A percentile compares a stretch with the other conserved stretches of the same genome.
These are phyloP conservation scores for Dissophora ornata DNA, from an alignment of 192 early-diverging fungal species.

Conservation along the genomic window DNA sequence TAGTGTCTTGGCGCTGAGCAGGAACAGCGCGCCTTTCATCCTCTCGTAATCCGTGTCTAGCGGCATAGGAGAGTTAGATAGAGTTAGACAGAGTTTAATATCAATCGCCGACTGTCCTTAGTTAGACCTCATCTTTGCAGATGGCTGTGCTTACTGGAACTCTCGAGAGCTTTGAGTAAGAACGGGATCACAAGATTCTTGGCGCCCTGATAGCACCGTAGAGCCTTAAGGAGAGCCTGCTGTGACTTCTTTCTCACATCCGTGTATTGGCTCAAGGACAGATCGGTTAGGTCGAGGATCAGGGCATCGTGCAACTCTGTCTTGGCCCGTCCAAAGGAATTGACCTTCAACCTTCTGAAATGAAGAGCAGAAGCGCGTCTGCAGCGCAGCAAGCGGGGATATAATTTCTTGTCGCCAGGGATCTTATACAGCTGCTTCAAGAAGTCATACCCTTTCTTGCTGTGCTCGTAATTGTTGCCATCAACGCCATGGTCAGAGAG, in stretches of 20 bases:
- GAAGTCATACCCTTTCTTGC: conserved; percentile 66
- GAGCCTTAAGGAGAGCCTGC: conserved; percentile 57
- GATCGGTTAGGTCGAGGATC: conserved; percentile 63
- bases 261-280: conserved; percentile 66
- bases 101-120: too few relatives aligned
- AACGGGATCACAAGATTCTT: conserved; percentile 62
- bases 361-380: conserved; percentile 66
- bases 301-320: conserved; percentile 63
- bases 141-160: conserved; percentile 36
- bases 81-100: too few relatives aligned
- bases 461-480: conserved; percentile 58
- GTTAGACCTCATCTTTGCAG: too few relatives aligned
- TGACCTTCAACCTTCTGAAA: conserved; percentile 65
- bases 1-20: conserved; percentile 64
- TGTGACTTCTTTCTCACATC: conserved; percentile 71
- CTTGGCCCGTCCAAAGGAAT: conserved; percentile 59
- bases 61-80: too few relatives aligned
- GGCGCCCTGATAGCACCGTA: conserved; percentile 60
- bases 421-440: conserved; percentile 60
- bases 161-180: conserved; percentile 61
- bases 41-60: conserved; percentile 61
- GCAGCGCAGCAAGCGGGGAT: conserved; percentile 61
- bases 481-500: conserved; percentile 68
- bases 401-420: conserved; percentile 60
- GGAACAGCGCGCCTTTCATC: conserved; percentile 78